phyloP scores from a whole-genome alignment of 73 alveolate genomes.

The Tetrahymena elliotti region DNA sequence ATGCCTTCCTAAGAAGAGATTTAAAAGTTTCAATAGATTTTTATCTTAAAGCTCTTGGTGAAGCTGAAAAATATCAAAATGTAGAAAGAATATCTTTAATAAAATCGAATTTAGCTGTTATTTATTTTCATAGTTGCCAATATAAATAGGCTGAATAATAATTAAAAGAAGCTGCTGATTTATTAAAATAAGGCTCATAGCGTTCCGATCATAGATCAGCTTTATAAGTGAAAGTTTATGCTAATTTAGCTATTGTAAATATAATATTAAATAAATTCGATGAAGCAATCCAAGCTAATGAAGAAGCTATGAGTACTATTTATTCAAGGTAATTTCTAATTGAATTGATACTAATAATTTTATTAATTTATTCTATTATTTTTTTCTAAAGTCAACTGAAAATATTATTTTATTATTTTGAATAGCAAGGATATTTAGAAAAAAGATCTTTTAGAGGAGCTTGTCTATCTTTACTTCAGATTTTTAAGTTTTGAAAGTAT shows the following conservation, averaged over 20 bases:
- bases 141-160: constrained; percentile 10
- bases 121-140: constrained; percentile 25
- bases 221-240: constrained; percentile 14
- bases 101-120: constrained; percentile 20
- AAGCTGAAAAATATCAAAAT: constrained; percentile 6
- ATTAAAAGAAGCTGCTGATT: constrained; percentile 6
- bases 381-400: background rate
- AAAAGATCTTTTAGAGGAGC: constrained; percentile 6
- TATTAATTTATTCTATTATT: too few relatives aligned
- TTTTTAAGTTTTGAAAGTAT: constrained; percentile 24
- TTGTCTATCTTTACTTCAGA: constrained; percentile 21
- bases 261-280: constrained; percentile 6
- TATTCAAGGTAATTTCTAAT: constrained; percentile 1
- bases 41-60: constrained; percentile 11
- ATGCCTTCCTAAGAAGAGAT: constrained; percentile 10
- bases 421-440: constrained; percentile 8
- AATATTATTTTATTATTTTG: background rate
- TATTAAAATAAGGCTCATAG: background rate
- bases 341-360: too few relatives aligned
- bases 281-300: constrained; percentile 16
- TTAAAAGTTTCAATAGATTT: background rate
- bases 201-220: constrained; percentile 27
- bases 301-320: constrained; percentile 13
- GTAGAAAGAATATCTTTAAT: constrained; percentile 12
- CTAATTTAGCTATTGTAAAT: constrained; percentile 19